Conservation (phyloP, 169 alveolate species). For the Plasmodium vivax region DNA sequence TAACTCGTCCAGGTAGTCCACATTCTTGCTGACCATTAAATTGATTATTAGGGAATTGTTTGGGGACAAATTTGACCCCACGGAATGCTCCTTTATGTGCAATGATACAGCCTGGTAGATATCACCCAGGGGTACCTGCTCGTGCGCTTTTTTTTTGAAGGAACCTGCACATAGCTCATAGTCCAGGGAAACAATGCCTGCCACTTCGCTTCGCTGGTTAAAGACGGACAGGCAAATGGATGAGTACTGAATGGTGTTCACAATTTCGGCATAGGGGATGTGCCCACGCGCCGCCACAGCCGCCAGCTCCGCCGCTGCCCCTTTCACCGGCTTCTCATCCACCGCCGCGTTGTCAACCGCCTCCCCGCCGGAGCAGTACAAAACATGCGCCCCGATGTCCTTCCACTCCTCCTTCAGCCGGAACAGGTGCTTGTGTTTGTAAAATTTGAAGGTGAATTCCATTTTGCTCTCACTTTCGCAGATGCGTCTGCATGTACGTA, state of each 20-base stretch:
- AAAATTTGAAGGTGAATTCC: slow-evolving; percentile 43
- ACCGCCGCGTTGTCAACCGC: background rate
- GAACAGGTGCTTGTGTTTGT: slow-evolving; percentile 55
- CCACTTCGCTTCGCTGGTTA: background rate
- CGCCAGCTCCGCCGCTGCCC: too few relatives aligned
- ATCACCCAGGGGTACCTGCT: background rate
- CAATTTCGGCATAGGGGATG: background rate
- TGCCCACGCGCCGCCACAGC: background rate
- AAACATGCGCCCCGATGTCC: background rate
- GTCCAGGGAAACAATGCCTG: slow-evolving; percentile 37
- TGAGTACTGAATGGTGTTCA: slow-evolving; percentile 39
- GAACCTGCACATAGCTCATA: slow-evolving; percentile 9
- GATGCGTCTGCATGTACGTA: background rate
- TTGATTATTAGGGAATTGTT: slow-evolving; percentile 48
- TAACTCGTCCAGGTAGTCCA: slow-evolving; percentile 15
- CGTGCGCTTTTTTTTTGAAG: background rate
- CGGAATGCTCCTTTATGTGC: slow-evolving; percentile 31
- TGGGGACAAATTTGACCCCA: slow-evolving; percentile 5
- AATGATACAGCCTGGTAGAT: slow-evolving; percentile 20
- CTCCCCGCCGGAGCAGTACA: slow-evolving; percentile 8
- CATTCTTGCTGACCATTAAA: slow-evolving; percentile 10
- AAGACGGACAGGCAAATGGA: slow-evolving; percentile 41
- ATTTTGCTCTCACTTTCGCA: background rate
- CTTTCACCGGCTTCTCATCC: too few relatives aligned
- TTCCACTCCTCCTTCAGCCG: slow-evolving; percentile 26